These are phyloP conservation scores for Mortierella sp. DNA, from an alignment of 371 early-diverging fungal genomes.

Conservation along the genomic window DNA sequence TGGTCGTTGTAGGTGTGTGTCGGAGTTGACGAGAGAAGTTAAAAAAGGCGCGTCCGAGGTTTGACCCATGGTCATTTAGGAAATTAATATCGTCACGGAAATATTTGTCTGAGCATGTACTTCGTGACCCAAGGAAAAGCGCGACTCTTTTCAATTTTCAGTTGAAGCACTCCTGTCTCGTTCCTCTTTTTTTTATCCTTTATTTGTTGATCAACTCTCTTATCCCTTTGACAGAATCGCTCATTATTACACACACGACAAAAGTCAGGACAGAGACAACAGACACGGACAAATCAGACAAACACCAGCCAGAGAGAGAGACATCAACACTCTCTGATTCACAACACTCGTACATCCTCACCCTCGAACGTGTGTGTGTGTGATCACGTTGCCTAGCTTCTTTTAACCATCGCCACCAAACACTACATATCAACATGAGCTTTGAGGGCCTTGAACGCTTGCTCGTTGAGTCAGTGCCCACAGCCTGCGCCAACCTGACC, in stretches of 20 bases:
- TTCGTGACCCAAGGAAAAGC: background rate
- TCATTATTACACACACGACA: background rate
- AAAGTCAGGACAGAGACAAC: background rate
- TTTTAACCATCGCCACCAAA: background rate
- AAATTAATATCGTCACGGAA: background rate
- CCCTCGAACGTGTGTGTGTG: background rate
- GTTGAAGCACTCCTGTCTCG: background rate
- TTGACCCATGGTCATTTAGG: no score
- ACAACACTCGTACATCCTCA: background rate
- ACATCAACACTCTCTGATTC: background rate
- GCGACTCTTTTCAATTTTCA: background rate
- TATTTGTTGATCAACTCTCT: background rate
- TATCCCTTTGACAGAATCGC: background rate
- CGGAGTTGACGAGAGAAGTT: background rate
- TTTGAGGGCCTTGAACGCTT: slow-evolving; percentile 54
- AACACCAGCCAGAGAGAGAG: background rate
- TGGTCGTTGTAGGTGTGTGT: background rate
- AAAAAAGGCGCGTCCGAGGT: background rate
- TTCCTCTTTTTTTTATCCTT: background rate
- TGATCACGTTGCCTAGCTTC: background rate
- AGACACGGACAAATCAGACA: background rate
- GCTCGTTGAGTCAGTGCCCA: slow-evolving; percentile 53
- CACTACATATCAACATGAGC: slow-evolving; percentile 28
- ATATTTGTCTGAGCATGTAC: background rate
- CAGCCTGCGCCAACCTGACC: slow-evolving; percentile 49